These are phyloP conservation scores for Chaetoscypha palmicola DNA, from an alignment of 2,329 filamentous ascomycete genomes.

Conservation along the genomic window DNA sequence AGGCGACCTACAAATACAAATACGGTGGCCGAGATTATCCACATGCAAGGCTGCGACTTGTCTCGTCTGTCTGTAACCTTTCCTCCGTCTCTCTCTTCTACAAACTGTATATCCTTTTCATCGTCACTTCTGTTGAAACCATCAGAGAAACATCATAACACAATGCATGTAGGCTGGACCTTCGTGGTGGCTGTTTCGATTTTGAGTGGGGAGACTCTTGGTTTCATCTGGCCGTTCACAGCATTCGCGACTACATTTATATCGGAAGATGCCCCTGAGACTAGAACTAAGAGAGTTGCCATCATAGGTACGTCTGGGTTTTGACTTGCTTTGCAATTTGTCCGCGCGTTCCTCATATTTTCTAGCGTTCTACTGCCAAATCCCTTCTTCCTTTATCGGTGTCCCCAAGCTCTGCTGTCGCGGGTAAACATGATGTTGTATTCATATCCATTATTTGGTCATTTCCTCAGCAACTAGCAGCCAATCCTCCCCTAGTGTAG, in stretches of 20 bases:
- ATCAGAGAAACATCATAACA: conserved; percentile 6
- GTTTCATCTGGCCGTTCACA: conserved; percentile 28
- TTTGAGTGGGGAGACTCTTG: conserved; percentile 20
- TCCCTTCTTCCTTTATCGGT: not conserved
- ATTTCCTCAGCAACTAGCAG: too few species aligned
- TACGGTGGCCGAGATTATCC: conserved; percentile 14
- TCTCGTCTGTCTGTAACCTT: too few species aligned
- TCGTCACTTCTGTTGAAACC: too few species aligned
- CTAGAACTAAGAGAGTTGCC: conserved; percentile 24
- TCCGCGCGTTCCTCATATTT: too few species aligned
- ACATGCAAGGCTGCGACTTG: too few species aligned
- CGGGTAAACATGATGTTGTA: not conserved
- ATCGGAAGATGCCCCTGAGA: conserved; percentile 10
- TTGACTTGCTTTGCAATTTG: not conserved
- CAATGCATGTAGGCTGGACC: conserved; percentile 24
- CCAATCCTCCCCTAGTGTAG: too few species aligned
- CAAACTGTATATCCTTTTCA: too few species aligned
- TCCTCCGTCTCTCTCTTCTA: too few species aligned
- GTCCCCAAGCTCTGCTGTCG: not conserved
- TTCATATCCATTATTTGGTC: too few species aligned
- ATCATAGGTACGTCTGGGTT: conserved; percentile 30
- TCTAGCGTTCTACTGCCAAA: not conserved
- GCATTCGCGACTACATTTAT: conserved; percentile 16
- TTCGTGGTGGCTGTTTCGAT: conserved; percentile 17
- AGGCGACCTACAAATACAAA: conserved; percentile 6